Evolutionary conservation across 78 protist species (phyloP), one percentile per base, ranked within the genome.

Genomic region (Guillardia theta): DNA sequence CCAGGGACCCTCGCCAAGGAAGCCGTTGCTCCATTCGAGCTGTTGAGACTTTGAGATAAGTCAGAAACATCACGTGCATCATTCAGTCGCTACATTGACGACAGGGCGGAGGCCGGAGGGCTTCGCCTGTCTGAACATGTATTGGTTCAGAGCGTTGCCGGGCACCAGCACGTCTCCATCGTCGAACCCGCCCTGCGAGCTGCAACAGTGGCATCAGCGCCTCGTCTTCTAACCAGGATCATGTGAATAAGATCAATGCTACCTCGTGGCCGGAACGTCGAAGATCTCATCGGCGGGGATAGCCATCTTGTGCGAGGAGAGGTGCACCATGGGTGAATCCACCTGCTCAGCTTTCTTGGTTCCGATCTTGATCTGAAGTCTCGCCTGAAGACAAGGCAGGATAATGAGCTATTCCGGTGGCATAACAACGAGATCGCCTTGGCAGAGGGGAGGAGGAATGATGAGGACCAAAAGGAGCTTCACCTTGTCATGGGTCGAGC

Each of bases 1-100:
- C 87, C 87, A 70, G 27, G 87, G 87, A 15, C 87, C 87, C 87
- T 70, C 87, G 44, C 87, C 87, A 10, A 70, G 33, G 87, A 70
- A 70, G 39, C 87, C 87, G n/a, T n/a, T n/a, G n/a, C n/a, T n/a
- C n/a, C n/a, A n/a, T n/a, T n/a, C n/a, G 47, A 70, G 87, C 87
- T 70, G 33, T 43, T 70, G n/a, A n/a, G n/a, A n/a, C n/a, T n/a
- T n/a, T n/a, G n/a, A n/a, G n/a, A n/a, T n/a, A n/a, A n/a, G n/a
- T n/a, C n/a, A n/a, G n/a, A n/a, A n/a, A n/a, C 70, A 3, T 58
- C 70, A 30, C 70, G 10, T 15, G 30, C 58, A 50, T 10, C 58
- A 50, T 50, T 15, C 58, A 15, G 10, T 50, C 30, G 30, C 58
- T 15, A 50, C 30, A 19, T 10, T 15, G 30, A 15, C 15, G 58